phyloP scores from a whole-genome alignment of 2,329 filamentous ascomycete species.

The Aspergillus aculeatinus region DNA sequence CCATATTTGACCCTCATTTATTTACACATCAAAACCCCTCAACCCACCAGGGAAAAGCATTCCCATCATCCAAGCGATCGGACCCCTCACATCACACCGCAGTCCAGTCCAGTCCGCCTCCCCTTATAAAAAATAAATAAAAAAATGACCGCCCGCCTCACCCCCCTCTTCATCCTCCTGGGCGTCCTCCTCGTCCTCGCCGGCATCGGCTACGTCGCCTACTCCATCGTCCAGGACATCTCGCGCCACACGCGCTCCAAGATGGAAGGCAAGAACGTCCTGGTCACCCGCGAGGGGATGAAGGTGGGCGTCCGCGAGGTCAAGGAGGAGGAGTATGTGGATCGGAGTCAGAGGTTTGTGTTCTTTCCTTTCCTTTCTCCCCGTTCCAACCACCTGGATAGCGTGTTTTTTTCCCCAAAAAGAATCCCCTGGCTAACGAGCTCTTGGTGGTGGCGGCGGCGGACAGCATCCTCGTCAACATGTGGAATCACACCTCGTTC shows the following conservation, averaged over 20 bases:
- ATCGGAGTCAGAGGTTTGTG: conserved; percentile 57
- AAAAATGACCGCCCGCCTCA: conserved; percentile 36
- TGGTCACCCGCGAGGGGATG: conserved; percentile 60
- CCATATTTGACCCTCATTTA: too few relatives aligned
- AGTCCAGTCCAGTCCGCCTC: not conserved
- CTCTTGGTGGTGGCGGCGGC: too few relatives aligned
- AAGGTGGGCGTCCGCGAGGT: conserved; percentile 61
- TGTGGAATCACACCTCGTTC: conserved; percentile 50
- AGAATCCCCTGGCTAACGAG: too few relatives aligned
- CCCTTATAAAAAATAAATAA: not conserved
- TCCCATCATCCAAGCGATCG: too few relatives aligned
- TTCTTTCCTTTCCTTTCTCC: not conserved
- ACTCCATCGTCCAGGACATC: conserved; percentile 59
- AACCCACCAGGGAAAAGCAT: too few relatives aligned
- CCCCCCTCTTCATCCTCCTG: conserved; percentile 59
- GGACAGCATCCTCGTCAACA: conserved; percentile 47
- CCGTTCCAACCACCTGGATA: too few relatives aligned
- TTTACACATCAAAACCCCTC: too few relatives aligned
- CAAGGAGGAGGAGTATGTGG: conserved; percentile 57
- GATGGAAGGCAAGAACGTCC: conserved; percentile 64
- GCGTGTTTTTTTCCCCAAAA: too few relatives aligned
- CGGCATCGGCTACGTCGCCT: conserved; percentile 58
- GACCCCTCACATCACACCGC: not conserved
- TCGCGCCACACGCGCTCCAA: conserved; percentile 57
- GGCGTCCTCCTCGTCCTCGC: conserved; percentile 51